Base-by-base conservation (phyloP, 1,284 basidiomycete genomes). In the Apiotrichum mycotoxinovorans region DNA sequence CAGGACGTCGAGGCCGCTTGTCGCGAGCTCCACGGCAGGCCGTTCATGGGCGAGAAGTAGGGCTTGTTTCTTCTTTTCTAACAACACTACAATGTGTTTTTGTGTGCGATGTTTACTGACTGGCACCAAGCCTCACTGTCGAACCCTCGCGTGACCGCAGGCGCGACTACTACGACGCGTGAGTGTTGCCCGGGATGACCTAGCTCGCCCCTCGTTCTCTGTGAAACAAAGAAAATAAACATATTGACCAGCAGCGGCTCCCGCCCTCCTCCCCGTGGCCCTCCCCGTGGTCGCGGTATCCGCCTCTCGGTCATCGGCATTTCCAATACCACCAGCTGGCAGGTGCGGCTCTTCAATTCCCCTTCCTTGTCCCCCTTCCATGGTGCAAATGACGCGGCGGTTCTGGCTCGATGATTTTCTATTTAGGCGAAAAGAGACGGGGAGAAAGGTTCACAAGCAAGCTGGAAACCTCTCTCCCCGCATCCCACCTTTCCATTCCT, bases 1-100 rank as follows among this genome's bases (percentile, higher is more conserved):
- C 64, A 93, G 87, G 94, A 96, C 64, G 93, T 93, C 12, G 93
- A 97, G 72, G 90, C 94, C 71, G 92, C 90, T 44, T 83, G 93
- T 38, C 82, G 85, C 55, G 84, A 89, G 58, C 87, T 91, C 77
- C 89, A 92, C 63, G 89, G 90, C 60, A 91, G 90, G 78, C 77
- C 80, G 44, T 92, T 96, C 77, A 84, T 92, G 85, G 92, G 92
- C 56, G 81, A 85, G 68, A 87, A 84, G 90, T 93, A 75, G 64
- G 85, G 69, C 25, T 15, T 23, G 18, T 18, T 15, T 1, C 1
- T 12, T 18, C n/a, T n/a, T n/a, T n/a, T n/a, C n/a, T n/a, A n/a
- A n/a, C n/a, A n/a, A n/a, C n/a, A n/a, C n/a, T n/a, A n/a, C n/a
- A n/a, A n/a, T n/a, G n/a, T n/a, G n/a, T n/a, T n/a, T n/a, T n/a